Evolutionary conservation across 495 filamentous ascomycete genomes (phyloP).

Genomic region (Usnea hakonensis): DNA sequence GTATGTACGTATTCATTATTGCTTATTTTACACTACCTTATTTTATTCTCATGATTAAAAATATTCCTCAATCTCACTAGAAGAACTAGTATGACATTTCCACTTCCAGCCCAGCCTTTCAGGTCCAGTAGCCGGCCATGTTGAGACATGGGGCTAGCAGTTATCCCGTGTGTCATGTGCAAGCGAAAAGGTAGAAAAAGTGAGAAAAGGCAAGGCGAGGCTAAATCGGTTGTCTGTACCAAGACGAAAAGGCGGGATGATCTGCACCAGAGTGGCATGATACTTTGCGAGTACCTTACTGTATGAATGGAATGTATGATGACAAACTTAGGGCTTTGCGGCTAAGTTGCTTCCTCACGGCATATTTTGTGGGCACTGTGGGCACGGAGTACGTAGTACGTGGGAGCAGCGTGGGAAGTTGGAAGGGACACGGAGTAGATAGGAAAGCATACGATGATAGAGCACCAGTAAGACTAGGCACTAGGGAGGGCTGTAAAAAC

Average conservation of each 20-base stretch:
- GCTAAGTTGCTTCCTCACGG: constrained; percentile 18
- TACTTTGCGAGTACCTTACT: no score
- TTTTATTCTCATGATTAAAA: no score
- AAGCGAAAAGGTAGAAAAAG: constrained; percentile 7
- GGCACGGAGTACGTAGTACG: background rate
- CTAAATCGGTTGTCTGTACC: constrained; percentile 4
- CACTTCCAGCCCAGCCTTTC: no score
- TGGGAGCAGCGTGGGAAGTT: constrained; percentile 5
- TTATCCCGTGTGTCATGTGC: constrained; percentile 10
- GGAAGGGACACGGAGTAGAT: background rate
- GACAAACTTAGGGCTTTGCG: constrained; percentile 19
- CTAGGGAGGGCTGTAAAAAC: no score
- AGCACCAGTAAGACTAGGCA: no score
- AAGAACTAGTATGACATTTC: constrained; percentile 1
- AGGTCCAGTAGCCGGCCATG: constrained; percentile 6
- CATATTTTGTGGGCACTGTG: constrained; percentile 3
- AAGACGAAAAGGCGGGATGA: constrained; percentile 12
- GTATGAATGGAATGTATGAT: no score
- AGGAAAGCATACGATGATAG: no score
- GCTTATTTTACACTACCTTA: no score
- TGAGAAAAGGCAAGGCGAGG: constrained; percentile 13
- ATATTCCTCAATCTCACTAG: no score
- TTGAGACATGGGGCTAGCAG: background rate
- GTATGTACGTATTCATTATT: no score
- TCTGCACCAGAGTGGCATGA: constrained; percentile 14